phyloP scores from a whole-genome alignment of 495 filamentous ascomycete species.

The Neurospora pannonica region DNA sequence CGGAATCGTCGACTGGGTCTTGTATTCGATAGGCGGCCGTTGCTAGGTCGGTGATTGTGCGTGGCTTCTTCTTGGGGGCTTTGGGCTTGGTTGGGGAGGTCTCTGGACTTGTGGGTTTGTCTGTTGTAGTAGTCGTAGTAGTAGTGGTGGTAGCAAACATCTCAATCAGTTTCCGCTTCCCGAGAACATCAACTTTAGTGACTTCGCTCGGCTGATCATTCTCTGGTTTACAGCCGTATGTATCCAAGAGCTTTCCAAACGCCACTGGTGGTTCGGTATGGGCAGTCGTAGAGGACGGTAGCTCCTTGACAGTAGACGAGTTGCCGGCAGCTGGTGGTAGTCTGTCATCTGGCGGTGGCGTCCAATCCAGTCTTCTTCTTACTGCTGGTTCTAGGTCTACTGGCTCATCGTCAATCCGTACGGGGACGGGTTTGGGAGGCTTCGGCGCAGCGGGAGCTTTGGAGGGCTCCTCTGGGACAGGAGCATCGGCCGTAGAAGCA shows the following conservation, averaged over 20 bases:
- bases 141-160: conserved; percentile 24
- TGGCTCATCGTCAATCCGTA: conserved; percentile 13
- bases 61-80: conserved; percentile 59
- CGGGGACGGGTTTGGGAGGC: neutral
- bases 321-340: conserved; percentile 10
- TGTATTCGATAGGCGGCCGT: conserved; percentile 58
- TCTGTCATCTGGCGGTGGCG: conserved; percentile 38
- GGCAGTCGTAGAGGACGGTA: conserved; percentile 10
- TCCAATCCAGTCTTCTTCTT: conserved; percentile 47
- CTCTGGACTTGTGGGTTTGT: conserved; percentile 12
- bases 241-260: conserved; percentile 26
- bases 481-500: neutral
- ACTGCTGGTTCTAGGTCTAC: conserved; percentile 37
- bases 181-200: conserved; percentile 16
- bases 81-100: conserved; percentile 40
- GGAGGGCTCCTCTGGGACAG: conserved; percentile 1
- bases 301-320: conserved; percentile 21
- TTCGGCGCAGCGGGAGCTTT: neutral
- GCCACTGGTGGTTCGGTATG: neutral
- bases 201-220: neutral
- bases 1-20: conserved; percentile 4
- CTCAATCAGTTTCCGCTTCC: conserved; percentile 45
- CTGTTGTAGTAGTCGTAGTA: neutral
- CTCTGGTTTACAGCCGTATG: conserved; percentile 19
- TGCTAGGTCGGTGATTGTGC: conserved; percentile 77